Evolutionary conservation across 1,284 basidiomycete genomes (phyloP), one percentile per base, ranked within the genome.

Genomic region (Boletus semigastroideus): DNA sequence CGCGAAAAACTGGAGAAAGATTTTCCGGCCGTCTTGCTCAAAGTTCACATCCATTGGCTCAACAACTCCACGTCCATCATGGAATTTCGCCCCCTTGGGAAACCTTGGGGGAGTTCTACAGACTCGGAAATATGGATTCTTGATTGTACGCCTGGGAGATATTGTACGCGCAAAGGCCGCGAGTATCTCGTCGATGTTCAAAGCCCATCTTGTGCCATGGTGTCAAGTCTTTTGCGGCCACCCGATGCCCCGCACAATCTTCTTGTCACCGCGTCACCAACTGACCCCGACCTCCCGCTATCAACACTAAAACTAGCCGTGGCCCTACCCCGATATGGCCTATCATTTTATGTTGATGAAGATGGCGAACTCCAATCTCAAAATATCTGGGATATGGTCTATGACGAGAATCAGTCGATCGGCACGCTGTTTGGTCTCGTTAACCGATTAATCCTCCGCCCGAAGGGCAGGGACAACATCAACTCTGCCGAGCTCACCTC

Each of bases 391-490:
- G 52, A 43, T 11, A 59, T 67, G 56, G 48, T 65, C 5, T 57
- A 68, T 14, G 68, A 69, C 34, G 11, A 44, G 9, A 39, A 60
- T 31, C 68, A 70, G 20, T 66, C 53, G 3, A 38, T 55, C 2
- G 65, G 68, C 2, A 59, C 68, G 2, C 17, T 68, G 38, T 52
- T 68, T 27, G 66, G 66, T 1, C 56, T 81, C 6, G 38, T 44
- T 3, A 75, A 66, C 47, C 69, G 70, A 42, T 69, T 80, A 0
- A 64, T 79, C 5, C 68, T 82, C n/a, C 59, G 69, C 2, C 60
- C 65, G 0, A 65, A 60, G 27, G 3, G 20, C 14, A 39, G 16
- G 22, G 16, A 12, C 16, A 14, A 27, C 0, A 52, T 19, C 17
- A 19, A 19, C 16, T 19, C 11, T 48, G 39, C 28, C 33, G 50